These are phyloP conservation scores for Akanthomyces muscarius DNA, from an alignment of 2,329 filamentous ascomycete genomes.

Conservation along the genomic window DNA sequence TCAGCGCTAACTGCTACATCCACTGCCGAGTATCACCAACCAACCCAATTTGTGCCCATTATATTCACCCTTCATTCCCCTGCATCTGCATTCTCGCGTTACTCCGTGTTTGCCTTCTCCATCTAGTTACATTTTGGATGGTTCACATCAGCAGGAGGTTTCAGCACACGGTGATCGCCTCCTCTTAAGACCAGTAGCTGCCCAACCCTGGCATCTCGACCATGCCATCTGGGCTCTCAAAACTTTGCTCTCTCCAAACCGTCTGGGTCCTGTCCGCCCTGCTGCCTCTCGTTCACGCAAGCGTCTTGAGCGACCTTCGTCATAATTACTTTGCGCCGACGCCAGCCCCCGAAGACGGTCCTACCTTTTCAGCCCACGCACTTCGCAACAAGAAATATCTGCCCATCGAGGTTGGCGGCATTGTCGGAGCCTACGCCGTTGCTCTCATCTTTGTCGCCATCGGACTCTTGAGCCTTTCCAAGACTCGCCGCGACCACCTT, in stretches of 20 bases:
- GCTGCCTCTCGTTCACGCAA: slow-evolving; percentile 26
- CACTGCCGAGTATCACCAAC: slow-evolving; percentile 13
- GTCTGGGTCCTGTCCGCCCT: slow-evolving; percentile 28
- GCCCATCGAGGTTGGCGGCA: slow-evolving; percentile 76
- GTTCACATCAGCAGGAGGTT: slow-evolving; percentile 40
- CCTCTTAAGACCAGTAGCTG: slow-evolving; percentile 27
- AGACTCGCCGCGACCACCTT: slow-evolving; percentile 50
- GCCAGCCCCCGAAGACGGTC: slow-evolving; percentile 56
- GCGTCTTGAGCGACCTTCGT: slow-evolving; percentile 22
- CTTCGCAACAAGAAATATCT: slow-evolving; percentile 61
- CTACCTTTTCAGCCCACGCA: slow-evolving; percentile 55
- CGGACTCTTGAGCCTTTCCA: slow-evolving; percentile 58
- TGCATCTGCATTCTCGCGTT: neutral
- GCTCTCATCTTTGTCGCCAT: slow-evolving; percentile 71
- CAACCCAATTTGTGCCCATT: slow-evolving; percentile 1
- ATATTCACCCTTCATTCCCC: slow-evolving; percentile 12
- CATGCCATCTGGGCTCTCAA: slow-evolving; percentile 36
- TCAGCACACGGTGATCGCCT: slow-evolving; percentile 32
- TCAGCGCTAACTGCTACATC: slow-evolving; percentile 13
- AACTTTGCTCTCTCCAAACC: slow-evolving; percentile 25
- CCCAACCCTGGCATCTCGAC: slow-evolving; percentile 30
- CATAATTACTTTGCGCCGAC: slow-evolving; percentile 37
- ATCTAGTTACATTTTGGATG: slow-evolving; percentile 19
- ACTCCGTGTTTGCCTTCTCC: neutral
- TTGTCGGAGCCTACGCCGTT: slow-evolving; percentile 78